phyloP scores from a whole-genome alignment of 495 filamentous ascomycete species.

The Peziza echinospora region DNA sequence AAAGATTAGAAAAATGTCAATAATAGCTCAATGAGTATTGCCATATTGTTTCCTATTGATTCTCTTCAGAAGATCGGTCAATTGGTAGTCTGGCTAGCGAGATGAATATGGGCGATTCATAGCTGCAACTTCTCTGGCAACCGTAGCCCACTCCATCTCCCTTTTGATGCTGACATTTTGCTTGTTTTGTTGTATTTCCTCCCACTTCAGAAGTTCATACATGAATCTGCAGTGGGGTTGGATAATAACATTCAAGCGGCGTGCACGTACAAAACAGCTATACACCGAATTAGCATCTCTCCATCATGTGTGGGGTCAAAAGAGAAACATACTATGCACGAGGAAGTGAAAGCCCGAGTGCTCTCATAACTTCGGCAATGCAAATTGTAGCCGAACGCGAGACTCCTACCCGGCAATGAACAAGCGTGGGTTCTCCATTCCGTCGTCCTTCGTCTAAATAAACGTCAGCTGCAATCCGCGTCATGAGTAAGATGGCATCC shows the following conservation, averaged over 20 bases:
- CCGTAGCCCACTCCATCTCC: slow-evolving; percentile 77
- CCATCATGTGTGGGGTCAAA: no score
- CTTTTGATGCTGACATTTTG: slow-evolving; percentile 31
- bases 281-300: no score
- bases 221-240: slow-evolving; percentile 39
- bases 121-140: slow-evolving; percentile 71
- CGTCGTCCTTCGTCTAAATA: slow-evolving; percentile 46
- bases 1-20: no score
- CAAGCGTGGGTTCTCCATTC: slow-evolving; percentile 65
- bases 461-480: no score
- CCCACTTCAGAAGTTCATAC: slow-evolving; percentile 77
- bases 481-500: slow-evolving; percentile 19
- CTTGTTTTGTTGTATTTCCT: slow-evolving; percentile 40
- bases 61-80: no score
- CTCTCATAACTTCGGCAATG: slow-evolving; percentile 90
- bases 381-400: slow-evolving; percentile 91
- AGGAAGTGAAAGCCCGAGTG: slow-evolving; percentile 59
- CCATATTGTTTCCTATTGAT: no score
- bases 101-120: slow-evolving; percentile 79
- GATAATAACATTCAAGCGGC: slow-evolving; percentile 52
- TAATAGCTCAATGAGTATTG: no score
- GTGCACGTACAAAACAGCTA: slow-evolving; percentile 78
- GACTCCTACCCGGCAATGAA: slow-evolving; percentile 92
- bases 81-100: slow-evolving; percentile 8
- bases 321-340: slow-evolving; percentile 49